Conservation (phyloP, 352 stramenopile species). For the Bremia lactucae region DNA sequence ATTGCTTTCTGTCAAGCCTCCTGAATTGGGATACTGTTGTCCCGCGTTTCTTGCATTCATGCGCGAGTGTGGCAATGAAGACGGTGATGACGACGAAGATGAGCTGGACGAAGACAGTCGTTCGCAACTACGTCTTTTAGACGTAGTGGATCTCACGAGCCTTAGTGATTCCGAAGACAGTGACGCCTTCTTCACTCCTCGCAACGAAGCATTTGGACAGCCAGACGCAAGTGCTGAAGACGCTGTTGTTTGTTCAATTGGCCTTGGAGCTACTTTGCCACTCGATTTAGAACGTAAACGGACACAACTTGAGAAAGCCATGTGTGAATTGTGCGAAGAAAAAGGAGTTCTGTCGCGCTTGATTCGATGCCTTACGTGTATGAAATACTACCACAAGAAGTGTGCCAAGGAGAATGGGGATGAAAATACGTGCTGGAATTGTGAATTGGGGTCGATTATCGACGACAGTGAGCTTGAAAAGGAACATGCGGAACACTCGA, state of each 20-base stretch:
- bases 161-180: conserved; percentile 40
- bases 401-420: conserved; percentile 65
- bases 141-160: conserved; percentile 54
- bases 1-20: conserved; percentile 9
- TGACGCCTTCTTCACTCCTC: conserved; percentile 12
- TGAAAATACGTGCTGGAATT: conserved; percentile 65
- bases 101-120: conserved; percentile 27
- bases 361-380: conserved; percentile 34
- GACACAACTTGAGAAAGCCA: conserved; percentile 27
- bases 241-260: too few species aligned
- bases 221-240: neutral
- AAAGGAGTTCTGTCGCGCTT: conserved; percentile 25
- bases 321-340: conserved; percentile 52
- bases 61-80: conserved; percentile 31
- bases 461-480: conserved; percentile 65
- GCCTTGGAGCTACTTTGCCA: too few species aligned
- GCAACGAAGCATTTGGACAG: neutral
- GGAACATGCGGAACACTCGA: conserved; percentile 29
- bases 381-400: conserved; percentile 59
- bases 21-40: conserved; percentile 27
- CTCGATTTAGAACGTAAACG: conserved; percentile 8
- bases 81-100: conserved; percentile 27
- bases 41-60: conserved; percentile 38
- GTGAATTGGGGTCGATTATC: conserved; percentile 60
- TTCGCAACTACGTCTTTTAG: conserved; percentile 28